Percentiles rank a stretch among this genome's conserved stretches.
Conservation (phyloP, 2,329 filamentous ascomycete genomes). For the Clonostachys chloroleuca region DNA sequence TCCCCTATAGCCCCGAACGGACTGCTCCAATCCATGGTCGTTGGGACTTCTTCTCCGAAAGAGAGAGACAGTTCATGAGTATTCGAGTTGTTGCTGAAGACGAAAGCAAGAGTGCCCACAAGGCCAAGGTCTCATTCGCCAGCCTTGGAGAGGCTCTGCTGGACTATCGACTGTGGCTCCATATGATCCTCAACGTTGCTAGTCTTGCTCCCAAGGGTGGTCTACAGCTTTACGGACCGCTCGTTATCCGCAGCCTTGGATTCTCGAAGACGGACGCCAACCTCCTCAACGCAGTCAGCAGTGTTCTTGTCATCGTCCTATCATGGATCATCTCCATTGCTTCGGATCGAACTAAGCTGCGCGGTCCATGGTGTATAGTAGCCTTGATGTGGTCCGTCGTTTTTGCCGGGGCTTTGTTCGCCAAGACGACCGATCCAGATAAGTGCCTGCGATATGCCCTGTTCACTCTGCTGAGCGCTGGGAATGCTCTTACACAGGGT, state of each 20-base stretch:
- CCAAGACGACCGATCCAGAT: neutral
- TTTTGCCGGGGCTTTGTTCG: conserved; percentile 9
- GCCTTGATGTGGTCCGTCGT: conserved; percentile 12
- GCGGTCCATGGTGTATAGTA: conserved; percentile 11
- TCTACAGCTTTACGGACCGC: conserved; percentile 13
- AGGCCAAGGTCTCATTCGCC: conserved; percentile 3
- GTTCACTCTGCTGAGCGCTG: conserved; percentile 9
- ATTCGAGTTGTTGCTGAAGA: conserved; percentile 10
- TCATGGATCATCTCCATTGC: conserved; percentile 8
- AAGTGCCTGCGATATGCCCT: conserved; percentile 11
- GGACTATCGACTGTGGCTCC: conserved; percentile 10
- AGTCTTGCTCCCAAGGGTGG: conserved; percentile 14
- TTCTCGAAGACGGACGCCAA: conserved; percentile 14
- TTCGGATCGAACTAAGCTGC: conserved; percentile 9
- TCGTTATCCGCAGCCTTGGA: conserved; percentile 11
- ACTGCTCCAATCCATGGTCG: conserved; percentile 8
- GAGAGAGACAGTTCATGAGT: conserved; percentile 10
- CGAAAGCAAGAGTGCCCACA: conserved; percentile 9
- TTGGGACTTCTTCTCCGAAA: conserved; percentile 10
- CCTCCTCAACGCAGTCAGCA: conserved; percentile 12
- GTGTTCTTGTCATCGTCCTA: conserved; percentile 8
- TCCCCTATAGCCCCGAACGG: conserved; percentile 8
- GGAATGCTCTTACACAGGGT: conserved; percentile 11
- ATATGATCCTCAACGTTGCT: conserved; percentile 11
- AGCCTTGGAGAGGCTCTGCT: conserved; percentile 2